Conservation (phyloP, 2,329 filamentous ascomycete genomes). For the Remersonia thermophila region DNA sequence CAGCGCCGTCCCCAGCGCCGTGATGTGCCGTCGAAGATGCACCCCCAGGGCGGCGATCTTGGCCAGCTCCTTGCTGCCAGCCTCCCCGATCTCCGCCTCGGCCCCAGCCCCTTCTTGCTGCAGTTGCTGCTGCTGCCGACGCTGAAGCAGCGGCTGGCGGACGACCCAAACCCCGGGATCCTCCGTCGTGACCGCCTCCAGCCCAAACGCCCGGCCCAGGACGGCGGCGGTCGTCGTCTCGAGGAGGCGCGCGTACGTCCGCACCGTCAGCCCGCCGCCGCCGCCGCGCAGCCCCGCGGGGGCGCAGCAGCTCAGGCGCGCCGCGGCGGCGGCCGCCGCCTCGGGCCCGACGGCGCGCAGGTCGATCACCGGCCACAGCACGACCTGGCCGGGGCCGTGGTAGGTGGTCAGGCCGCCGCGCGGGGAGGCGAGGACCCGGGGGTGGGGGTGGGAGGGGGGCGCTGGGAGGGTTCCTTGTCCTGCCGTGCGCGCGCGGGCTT, state of each 20-base stretch:
- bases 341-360: conserved; percentile 39
- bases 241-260: conserved; percentile 65
- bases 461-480: conserved; percentile 18
- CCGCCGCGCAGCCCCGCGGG: too few species aligned
- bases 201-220: conserved; percentile 42
- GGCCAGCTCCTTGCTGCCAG: conserved; percentile 24
- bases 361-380: conserved; percentile 88
- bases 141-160: background rate
- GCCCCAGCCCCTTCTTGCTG: too few species aligned
- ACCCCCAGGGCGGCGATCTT: conserved; percentile 91
- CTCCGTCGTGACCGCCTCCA: conserved; percentile 51
- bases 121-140: too few species aligned
- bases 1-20: conserved; percentile 71
- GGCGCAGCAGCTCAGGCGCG: conserved; percentile 13
- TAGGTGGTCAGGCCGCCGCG: conserved; percentile 89
- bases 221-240: conserved; percentile 63
- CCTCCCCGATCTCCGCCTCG: background rate
- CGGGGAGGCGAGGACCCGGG: conserved; percentile 57
- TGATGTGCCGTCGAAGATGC: conserved; percentile 75
- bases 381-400: conserved; percentile 84
- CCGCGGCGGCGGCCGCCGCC: background rate
- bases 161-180: conserved; percentile 77
- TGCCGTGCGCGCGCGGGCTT: background rate
- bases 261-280: conserved; percentile 45
- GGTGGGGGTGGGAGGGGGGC: conserved; percentile 20